Percentiles rank a stretch among this genome's conserved stretches.
Evolutionary conservation across 2,329 filamentous ascomycete species (phyloP).

Genomic region (Fusarium udum): DNA sequence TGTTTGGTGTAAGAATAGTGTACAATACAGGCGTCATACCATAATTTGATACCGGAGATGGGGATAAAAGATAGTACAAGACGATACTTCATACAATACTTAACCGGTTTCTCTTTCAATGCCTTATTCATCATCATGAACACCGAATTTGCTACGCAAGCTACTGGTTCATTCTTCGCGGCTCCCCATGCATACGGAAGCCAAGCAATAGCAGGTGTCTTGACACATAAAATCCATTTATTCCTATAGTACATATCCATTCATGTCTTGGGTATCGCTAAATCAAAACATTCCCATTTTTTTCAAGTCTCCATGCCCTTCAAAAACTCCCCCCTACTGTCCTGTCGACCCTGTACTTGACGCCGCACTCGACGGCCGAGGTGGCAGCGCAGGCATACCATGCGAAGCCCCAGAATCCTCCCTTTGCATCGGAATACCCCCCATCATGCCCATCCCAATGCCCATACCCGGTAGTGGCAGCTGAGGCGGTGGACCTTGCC

Average conservation of each 20-base stretch:
- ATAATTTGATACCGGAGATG: slow-evolving; percentile 1
- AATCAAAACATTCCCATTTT: slow-evolving; percentile 39
- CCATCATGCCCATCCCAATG: slow-evolving; percentile 45
- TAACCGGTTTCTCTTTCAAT: no score
- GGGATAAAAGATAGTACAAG: background rate
- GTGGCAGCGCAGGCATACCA: slow-evolving; percentile 44
- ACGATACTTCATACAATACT: background rate
- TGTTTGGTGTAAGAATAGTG: slow-evolving; percentile 23
- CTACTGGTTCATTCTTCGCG: background rate
- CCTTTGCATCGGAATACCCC: slow-evolving; percentile 53
- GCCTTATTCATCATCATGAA: no score
- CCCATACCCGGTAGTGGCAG: slow-evolving; percentile 36
- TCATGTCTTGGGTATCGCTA: slow-evolving; percentile 45
- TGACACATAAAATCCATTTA: slow-evolving; percentile 15
- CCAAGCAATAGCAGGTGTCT: background rate
- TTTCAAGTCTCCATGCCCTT: background rate
- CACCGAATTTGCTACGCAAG: background rate
- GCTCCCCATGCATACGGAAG: background rate
- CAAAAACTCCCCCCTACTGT: slow-evolving; percentile 38
- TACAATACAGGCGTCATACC: slow-evolving; percentile 2
- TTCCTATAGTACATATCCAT: slow-evolving; percentile 39
- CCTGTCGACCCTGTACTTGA: slow-evolving; percentile 57
- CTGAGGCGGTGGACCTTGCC: slow-evolving; percentile 39
- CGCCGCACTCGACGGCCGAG: slow-evolving; percentile 51
- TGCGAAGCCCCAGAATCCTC: slow-evolving; percentile 46